Conservation (phyloP, 1,139 yeast genomes). For the Tardiomyces blankii region DNA sequence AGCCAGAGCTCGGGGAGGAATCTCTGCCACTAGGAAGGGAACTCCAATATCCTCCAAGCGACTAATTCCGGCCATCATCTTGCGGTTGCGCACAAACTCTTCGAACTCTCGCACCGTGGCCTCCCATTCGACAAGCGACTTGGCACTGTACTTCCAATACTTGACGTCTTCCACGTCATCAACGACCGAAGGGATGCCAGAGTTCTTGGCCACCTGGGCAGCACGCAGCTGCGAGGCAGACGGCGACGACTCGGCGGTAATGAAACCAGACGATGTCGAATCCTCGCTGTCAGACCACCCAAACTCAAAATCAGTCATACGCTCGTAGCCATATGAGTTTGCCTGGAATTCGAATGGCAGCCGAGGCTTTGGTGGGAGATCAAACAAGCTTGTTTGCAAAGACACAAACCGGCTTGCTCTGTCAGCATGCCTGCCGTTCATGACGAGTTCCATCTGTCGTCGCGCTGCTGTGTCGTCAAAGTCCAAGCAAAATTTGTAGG, state of each 20-base stretch:
- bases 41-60: constrained; percentile 24
- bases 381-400: neutral
- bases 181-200: neutral
- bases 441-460: neutral
- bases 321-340: constrained; percentile 28
- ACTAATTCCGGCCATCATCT: constrained; percentile 16
- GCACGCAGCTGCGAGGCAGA: neutral
- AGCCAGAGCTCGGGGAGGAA: constrained; percentile 20
- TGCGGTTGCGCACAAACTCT: constrained; percentile 33
- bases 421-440: neutral
- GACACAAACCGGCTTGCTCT: neutral
- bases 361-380: neutral
- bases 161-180: constrained; percentile 13
- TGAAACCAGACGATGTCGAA: constrained; percentile 3
- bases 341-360: neutral
- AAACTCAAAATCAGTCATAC: constrained; percentile 9
- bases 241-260: neutral
- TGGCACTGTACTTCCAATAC: constrained; percentile 39
- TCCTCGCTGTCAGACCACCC: constrained; percentile 1
- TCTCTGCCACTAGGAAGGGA: constrained; percentile 36
- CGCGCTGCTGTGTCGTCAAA: neutral
- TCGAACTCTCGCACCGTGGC: constrained; percentile 47
- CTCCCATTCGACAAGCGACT: constrained; percentile 59
- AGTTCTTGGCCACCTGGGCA: constrained; percentile 1
- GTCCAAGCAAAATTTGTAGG: constrained; percentile 17